Evolutionary conservation across 495 filamentous ascomycete genomes (phyloP).

Genomic region (Staphylotrichum tortipilum): DNA sequence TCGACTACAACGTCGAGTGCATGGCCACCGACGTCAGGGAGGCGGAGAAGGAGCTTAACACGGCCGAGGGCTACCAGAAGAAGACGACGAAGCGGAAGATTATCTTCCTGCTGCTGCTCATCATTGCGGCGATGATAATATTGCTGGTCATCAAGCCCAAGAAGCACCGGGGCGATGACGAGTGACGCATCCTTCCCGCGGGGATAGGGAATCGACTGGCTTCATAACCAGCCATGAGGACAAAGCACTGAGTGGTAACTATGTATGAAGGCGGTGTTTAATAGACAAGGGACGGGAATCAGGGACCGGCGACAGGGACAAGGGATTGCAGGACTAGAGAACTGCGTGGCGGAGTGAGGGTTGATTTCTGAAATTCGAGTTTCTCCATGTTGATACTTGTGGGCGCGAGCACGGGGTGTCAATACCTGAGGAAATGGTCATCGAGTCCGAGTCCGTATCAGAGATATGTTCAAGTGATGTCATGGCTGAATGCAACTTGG

Average conservation of each 20-base stretch:
- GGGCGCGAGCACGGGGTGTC: too few relatives aligned
- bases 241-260: too few relatives aligned
- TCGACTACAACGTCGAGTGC: constrained; percentile 94
- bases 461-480: too few relatives aligned
- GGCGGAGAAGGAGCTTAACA: constrained; percentile 83
- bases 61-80: constrained; percentile 79
- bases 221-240: too few relatives aligned
- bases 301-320: too few relatives aligned
- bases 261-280: neutral
- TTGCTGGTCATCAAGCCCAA: constrained; percentile 79
- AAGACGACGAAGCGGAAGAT: constrained; percentile 84
- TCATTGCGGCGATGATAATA: constrained; percentile 82
- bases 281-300: neutral
- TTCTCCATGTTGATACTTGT: neutral
- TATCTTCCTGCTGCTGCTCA: constrained; percentile 72
- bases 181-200: neutral
- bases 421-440: too few relatives aligned
- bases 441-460: too few relatives aligned
- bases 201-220: too few relatives aligned
- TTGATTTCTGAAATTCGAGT: neutral
- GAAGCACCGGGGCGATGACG: constrained; percentile 21
- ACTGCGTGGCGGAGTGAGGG: too few relatives aligned
- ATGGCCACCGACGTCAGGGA: constrained; percentile 85
- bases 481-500: neutral
- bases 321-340: too few relatives aligned